Conservation (phyloP, 1,284 basidiomycete species). For the Ganoderma lucidum region DNA sequence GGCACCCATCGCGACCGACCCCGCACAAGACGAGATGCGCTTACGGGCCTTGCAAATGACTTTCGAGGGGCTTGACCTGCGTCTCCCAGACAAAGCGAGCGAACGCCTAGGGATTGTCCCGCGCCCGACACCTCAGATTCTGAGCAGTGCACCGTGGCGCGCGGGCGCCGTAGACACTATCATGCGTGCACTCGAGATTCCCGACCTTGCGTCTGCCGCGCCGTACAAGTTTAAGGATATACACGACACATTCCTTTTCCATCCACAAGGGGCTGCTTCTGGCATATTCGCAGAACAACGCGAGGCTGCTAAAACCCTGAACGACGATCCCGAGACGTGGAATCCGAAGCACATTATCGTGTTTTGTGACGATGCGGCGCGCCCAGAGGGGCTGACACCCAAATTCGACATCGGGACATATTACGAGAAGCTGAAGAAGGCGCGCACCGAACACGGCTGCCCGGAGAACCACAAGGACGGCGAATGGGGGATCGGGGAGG, state of each 20-base stretch:
- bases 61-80: constrained; percentile 56
- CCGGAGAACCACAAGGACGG: constrained; percentile 24
- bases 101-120: constrained; percentile 3
- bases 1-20: constrained; percentile 52
- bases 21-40: constrained; percentile 45
- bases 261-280: constrained; percentile 46
- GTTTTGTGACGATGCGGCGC: constrained; percentile 43
- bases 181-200: constrained; percentile 46
- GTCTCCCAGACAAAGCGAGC: constrained; percentile 10
- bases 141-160: constrained; percentile 37
- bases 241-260: constrained; percentile 74
- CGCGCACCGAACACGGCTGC: constrained; percentile 27
- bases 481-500: constrained; percentile 74
- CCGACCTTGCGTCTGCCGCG: constrained; percentile 35
- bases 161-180: constrained; percentile 12
- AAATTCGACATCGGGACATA: constrained; percentile 62
- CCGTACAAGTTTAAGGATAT: constrained; percentile 58
- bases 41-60: constrained; percentile 50
- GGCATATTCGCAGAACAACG: constrained; percentile 48
- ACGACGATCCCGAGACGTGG: constrained; percentile 43
- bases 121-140: constrained; percentile 61
- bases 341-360: constrained; percentile 60
- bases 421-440: constrained; percentile 46
- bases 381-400: constrained; percentile 55
- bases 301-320: constrained; percentile 3